Percentiles rank a stretch among this genome's conserved stretches.
Conservation (phyloP, 371 early-diverging fungal genomes). For the Cokeromyces recurvatus region DNA sequence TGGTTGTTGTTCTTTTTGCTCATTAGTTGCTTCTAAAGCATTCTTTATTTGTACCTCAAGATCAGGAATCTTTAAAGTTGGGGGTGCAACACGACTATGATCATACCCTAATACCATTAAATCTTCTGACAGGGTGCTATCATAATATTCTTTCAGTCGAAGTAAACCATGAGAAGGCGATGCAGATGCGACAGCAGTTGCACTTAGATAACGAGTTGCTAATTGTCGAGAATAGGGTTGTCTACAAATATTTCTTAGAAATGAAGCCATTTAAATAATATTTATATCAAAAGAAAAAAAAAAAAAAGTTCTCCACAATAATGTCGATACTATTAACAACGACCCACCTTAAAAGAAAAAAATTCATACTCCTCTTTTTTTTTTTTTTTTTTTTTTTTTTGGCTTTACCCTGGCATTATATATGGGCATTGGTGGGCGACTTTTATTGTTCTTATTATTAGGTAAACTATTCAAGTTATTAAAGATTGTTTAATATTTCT, state of each 20-base stretch:
- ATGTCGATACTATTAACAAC: too few species aligned
- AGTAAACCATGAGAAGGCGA: slow-evolving; percentile 45
- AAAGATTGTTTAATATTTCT: too few species aligned
- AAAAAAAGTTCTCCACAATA: too few species aligned
- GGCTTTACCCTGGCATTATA: too few species aligned
- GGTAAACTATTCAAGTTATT: too few species aligned
- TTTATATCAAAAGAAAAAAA: too few species aligned
- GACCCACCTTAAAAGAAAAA: too few species aligned
- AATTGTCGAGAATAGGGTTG: slow-evolving; percentile 2
- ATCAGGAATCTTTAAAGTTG: slow-evolving; percentile 34
- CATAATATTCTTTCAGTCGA: slow-evolving; percentile 81
- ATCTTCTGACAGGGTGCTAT: slow-evolving; percentile 79
- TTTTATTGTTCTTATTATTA: too few species aligned
- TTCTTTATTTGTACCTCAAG: slow-evolving; percentile 33
- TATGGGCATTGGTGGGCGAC: too few species aligned
- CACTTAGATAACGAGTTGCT: slow-evolving; percentile 5
- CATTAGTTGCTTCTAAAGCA: slow-evolving; percentile 17
- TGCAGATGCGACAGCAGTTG: slow-evolving; percentile 16
- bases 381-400: too few species aligned
- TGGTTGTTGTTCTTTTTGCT: not conserved
- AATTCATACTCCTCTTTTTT: too few species aligned
- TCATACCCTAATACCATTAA: slow-evolving; percentile 80
- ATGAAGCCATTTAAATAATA: slow-evolving; percentile 3
- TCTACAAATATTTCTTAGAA: slow-evolving; percentile 17
- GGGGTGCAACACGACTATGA: slow-evolving; percentile 55